A percentile compares a stretch with the other conserved stretches of the same genome.
Conservation (phyloP, 495 filamentous ascomycete genomes). For the Penicillium mononematosum region DNA sequence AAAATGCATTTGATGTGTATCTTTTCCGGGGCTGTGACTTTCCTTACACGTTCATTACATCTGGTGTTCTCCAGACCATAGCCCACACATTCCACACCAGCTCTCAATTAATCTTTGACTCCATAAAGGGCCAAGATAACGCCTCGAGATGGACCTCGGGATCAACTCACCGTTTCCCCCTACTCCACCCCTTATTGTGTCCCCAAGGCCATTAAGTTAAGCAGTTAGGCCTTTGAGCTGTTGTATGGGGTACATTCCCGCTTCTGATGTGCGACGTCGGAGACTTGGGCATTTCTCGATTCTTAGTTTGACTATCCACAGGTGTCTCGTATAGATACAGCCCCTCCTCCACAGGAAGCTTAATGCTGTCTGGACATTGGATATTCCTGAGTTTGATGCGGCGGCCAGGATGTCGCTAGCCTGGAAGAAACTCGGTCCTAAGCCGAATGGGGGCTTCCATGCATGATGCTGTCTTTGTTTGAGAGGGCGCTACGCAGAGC, state of each 20-base stretch:
- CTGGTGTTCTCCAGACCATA: not conserved
- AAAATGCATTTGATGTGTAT: not conserved
- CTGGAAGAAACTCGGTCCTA: not conserved
- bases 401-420: not conserved
- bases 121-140: not conserved
- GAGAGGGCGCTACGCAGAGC: not conserved
- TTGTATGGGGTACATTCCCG: not conserved
- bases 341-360: not conserved
- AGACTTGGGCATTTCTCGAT: not conserved
- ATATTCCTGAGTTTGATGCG: not conserved
- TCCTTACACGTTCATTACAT: not conserved
- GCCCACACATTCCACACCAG: too few species aligned
- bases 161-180: not conserved
- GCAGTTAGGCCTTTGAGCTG: not conserved
- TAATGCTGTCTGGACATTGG: not conserved
- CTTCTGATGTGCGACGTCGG: not conserved
- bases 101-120: not conserved
- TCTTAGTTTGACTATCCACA: not conserved
- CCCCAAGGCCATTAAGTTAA: too few species aligned
- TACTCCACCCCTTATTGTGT: not conserved
- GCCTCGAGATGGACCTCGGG: not conserved
- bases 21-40: not conserved
- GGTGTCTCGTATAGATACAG: not conserved
- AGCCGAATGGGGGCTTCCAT: not conserved
- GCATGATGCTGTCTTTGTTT: slow-evolving; percentile 8